Evolutionary conservation across 352 stramenopile genomes (phyloP).

Genomic region (Thraustochytrium striatum): DNA sequence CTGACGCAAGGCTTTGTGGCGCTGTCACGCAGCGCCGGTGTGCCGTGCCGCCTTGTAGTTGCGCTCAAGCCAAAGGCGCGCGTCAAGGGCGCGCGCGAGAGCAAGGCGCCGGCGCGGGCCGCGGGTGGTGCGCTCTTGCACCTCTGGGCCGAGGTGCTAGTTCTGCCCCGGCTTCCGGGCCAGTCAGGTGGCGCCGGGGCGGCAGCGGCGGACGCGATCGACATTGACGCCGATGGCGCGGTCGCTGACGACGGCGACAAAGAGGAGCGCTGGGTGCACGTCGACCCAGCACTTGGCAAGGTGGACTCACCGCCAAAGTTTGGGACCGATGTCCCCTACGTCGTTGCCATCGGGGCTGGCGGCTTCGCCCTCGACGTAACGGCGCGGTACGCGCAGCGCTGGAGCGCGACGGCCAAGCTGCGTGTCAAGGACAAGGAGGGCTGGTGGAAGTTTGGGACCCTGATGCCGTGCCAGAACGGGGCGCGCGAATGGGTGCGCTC

Average conservation of each 20-base stretch:
- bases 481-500: not conserved
- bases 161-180: no score
- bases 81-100: not conserved
- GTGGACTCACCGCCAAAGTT: not conserved
- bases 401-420: slow-evolving; percentile 60
- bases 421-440: not conserved
- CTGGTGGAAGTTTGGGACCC: not conserved
- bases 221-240: not conserved
- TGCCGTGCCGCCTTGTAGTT: not conserved
- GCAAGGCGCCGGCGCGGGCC: not conserved
- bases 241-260: not conserved
- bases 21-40: not conserved
- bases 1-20: not conserved
- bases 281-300: not conserved
- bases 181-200: not conserved
- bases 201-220: not conserved
- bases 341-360: slow-evolving; percentile 62
- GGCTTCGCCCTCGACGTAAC: slow-evolving; percentile 65
- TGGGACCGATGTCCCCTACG: slow-evolving; percentile 62
- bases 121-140: no score
- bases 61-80: not conserved
- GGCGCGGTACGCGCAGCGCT: slow-evolving; percentile 62
- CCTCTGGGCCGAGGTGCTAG: no score
- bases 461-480: not conserved
- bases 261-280: not conserved